These are phyloP conservation scores for Colletotrichum abscissum DNA, from an alignment of 2,329 filamentous ascomycete genomes.

Conservation along the genomic window DNA sequence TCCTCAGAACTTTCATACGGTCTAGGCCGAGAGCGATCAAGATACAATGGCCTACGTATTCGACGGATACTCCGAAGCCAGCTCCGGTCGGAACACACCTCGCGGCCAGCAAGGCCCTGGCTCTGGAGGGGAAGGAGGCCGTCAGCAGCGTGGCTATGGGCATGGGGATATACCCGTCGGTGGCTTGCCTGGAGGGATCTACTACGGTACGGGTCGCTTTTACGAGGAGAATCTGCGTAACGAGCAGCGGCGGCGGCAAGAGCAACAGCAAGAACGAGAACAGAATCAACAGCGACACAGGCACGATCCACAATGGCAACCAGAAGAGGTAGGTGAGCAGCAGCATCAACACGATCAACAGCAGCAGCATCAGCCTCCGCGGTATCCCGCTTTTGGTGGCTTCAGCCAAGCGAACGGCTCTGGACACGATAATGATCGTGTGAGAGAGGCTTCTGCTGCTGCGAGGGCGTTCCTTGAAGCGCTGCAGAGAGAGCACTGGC, in stretches of 20 bases:
- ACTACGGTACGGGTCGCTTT: conserved; percentile 12
- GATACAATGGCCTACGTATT: conserved; percentile 22
- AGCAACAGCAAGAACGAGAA: too few relatives aligned
- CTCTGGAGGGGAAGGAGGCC: neutral
- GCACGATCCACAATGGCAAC: neutral
- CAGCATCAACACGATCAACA: neutral
- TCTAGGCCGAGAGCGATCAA: neutral
- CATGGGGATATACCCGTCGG: neutral
- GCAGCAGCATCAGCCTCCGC: neutral
- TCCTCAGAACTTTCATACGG: too few relatives aligned
- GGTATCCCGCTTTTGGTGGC: neutral
- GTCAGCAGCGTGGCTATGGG: neutral
- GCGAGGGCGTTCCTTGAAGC: neutral
- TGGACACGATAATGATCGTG: neutral
- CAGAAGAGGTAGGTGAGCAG: neutral
- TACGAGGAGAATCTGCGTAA: conserved; percentile 4
- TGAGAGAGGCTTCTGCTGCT: neutral
- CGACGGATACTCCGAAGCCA: conserved; percentile 27
- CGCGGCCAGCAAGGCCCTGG: neutral
- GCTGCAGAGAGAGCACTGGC: neutral
- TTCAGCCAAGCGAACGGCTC: too few relatives aligned
- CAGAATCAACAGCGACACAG: neutral
- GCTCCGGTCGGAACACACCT: neutral
- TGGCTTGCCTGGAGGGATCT: neutral
- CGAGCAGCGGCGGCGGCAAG: neutral